Conservation (phyloP, 2,329 filamentous ascomycete genomes). For the Aspergillus pseudoglaucus region DNA sequence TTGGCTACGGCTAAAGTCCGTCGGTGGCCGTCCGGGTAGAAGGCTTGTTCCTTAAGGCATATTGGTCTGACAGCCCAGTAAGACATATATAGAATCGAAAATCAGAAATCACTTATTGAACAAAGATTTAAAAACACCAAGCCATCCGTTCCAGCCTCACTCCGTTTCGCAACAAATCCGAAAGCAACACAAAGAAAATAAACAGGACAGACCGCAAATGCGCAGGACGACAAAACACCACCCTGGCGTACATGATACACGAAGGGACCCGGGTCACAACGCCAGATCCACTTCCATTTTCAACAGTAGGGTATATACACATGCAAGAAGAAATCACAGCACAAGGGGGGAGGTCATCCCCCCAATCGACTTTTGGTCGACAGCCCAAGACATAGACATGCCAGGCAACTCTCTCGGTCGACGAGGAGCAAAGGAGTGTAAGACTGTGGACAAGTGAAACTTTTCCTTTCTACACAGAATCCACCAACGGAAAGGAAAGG, state of each 20-base stretch:
- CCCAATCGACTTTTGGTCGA: conserved; percentile 10
- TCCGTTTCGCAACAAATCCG: conserved; percentile 17
- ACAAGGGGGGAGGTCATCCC: conserved; percentile 8
- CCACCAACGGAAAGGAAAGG: conserved; percentile 17
- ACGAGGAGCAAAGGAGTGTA: conserved; percentile 10
- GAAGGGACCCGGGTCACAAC: conserved; percentile 14
- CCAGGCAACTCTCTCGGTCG: conserved; percentile 11
- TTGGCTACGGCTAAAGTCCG: no score
- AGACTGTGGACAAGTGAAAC: conserved; percentile 12
- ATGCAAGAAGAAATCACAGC: conserved; percentile 18
- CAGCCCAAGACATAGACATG: conserved; percentile 5
- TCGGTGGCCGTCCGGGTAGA: neutral
- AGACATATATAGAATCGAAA: conserved; percentile 2
- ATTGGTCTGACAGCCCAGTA: neutral
- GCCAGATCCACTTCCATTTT: conserved; percentile 17
- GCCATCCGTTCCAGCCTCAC: conserved; percentile 26
- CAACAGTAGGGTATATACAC: conserved; percentile 25
- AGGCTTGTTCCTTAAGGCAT: neutral
- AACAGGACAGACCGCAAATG: conserved; percentile 16
- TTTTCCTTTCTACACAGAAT: conserved; percentile 15
- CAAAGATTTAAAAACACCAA: conserved; percentile 9
- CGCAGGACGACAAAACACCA: conserved; percentile 14
- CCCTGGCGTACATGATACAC: conserved; percentile 27
- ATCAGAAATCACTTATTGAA: conserved; percentile 6
- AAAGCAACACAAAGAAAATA: conserved; percentile 12